Evolutionary conservation across 164 flowering plant genomes (phyloP).

Genomic region (Cinnamomum chago): DNA sequence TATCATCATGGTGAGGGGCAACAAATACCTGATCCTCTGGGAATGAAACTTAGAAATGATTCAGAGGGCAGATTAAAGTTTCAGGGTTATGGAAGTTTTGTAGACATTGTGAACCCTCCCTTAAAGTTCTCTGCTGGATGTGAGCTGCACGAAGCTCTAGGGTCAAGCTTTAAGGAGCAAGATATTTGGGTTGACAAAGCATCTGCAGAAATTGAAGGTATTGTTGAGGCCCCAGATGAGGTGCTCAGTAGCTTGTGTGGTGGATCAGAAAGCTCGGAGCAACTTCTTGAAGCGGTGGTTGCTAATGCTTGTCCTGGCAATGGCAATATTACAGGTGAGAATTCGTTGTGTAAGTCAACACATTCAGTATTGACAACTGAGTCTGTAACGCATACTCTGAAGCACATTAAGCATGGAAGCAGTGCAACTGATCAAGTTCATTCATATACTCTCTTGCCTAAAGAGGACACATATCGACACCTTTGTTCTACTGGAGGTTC

Average conservation of each 20-base stretch:
- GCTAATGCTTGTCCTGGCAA: conserved; percentile 14
- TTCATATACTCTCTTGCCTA: neutral
- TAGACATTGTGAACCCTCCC: conserved; percentile 7
- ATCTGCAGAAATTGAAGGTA: neutral
- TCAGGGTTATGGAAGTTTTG: neutral
- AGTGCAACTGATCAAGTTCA: conserved; percentile 2
- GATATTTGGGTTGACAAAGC: conserved; percentile 10
- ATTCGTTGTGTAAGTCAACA: conserved; percentile 9
- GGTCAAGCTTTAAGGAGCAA: conserved; percentile 23
- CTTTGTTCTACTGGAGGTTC: conserved; percentile 4
- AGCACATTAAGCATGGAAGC: neutral
- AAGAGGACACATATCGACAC: neutral
- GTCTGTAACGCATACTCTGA: neutral
- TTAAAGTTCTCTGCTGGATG: conserved; percentile 38
- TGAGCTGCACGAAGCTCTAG: conserved; percentile 58
- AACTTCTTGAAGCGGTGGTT: conserved; percentile 51
- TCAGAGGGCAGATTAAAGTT: neutral
- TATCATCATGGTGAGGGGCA: neutral
- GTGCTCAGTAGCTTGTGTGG: conserved; percentile 8
- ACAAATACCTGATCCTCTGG: conserved; percentile 4
- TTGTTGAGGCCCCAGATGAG: conserved; percentile 3
- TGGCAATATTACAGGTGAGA: neutral
- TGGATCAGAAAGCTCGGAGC: conserved; percentile 30
- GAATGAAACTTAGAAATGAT: neutral
- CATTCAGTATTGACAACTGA: conserved; percentile 1